These are phyloP conservation scores for Neoboletus subvelutipes DNA, from an alignment of 768 basidiomycete species.

Conservation along the genomic window DNA sequence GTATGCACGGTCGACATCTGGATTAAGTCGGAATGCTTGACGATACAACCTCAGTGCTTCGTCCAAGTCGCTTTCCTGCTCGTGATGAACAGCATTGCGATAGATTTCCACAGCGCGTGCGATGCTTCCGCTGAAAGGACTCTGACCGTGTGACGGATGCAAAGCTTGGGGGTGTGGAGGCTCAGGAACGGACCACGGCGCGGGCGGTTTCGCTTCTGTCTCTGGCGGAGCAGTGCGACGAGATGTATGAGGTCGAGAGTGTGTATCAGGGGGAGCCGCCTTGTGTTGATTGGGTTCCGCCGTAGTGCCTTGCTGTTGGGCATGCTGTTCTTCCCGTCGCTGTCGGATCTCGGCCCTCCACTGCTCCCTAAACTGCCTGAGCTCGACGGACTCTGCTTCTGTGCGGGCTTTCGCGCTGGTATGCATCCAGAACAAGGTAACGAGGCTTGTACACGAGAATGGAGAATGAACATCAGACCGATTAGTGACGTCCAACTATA, in stretches of 20 bases:
- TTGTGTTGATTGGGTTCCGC: background rate
- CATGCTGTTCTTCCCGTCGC: constrained; percentile 23
- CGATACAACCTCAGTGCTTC: constrained; percentile 76
- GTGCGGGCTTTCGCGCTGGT: background rate
- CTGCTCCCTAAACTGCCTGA: constrained; percentile 65
- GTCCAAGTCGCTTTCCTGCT: constrained; percentile 73
- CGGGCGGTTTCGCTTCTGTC: constrained; percentile 9
- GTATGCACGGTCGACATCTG: constrained; percentile 74
- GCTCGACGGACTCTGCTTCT: constrained; percentile 56
- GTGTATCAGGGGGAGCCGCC: constrained; percentile 8
- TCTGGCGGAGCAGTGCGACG: background rate
- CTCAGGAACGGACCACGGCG: constrained; percentile 13
- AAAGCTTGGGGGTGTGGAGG: constrained; percentile 13
- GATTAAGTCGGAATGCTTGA: constrained; percentile 73
- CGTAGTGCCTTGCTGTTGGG: constrained; percentile 2
- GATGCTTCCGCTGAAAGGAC: constrained; percentile 36
- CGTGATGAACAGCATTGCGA: constrained; percentile 64
- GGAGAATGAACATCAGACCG: background rate
- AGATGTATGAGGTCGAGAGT: constrained; percentile 3
- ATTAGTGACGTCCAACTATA: background rate
- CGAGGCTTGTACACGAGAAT: background rate
- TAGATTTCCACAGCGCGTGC: constrained; percentile 64
- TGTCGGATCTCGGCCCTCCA: constrained; percentile 67
- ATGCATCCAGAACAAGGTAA: background rate
- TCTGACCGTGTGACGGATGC: constrained; percentile 27